Conservation (phyloP, 768 basidiomycete species). For the Tricholoma hemisulphureum region DNA sequence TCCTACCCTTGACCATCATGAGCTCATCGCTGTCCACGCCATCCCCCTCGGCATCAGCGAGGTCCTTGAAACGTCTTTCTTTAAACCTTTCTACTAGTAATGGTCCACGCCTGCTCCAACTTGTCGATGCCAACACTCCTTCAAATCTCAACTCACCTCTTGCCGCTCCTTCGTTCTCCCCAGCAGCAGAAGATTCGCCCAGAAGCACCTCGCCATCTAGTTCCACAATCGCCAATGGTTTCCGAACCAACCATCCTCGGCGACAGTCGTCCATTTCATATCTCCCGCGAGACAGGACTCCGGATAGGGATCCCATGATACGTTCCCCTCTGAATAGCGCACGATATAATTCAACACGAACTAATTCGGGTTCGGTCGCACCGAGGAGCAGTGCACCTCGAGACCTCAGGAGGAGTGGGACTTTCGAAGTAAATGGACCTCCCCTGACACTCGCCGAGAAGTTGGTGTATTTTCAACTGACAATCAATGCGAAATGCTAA, state of each 20-base stretch:
- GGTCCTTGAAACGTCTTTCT: constrained; percentile 29
- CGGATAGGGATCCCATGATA: constrained; percentile 17
- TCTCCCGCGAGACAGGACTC: constrained; percentile 30
- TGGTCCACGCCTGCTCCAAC: constrained; percentile 50
- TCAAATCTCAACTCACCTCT: constrained; percentile 9
- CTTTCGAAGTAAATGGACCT: constrained; percentile 20
- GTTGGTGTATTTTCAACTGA: constrained; percentile 42
- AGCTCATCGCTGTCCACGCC: constrained; percentile 13
- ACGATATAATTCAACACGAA: constrained; percentile 17
- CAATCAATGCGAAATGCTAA: neutral
- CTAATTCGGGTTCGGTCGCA: constrained; percentile 22
- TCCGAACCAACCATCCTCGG: constrained; percentile 27
- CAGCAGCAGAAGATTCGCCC: constrained; percentile 11
- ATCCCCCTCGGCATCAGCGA: constrained; percentile 4
- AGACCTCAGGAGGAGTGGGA: constrained; percentile 31
- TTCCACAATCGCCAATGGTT: constrained; percentile 19
- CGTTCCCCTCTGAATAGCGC: constrained; percentile 12
- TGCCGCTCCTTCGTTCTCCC: constrained; percentile 14
- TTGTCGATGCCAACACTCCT: constrained; percentile 36
- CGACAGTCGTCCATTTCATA: constrained; percentile 60
- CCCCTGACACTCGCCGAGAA: constrained; percentile 70
- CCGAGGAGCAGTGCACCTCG: constrained; percentile 13
- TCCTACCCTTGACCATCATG: constrained; percentile 4
- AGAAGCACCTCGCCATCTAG: constrained; percentile 20
- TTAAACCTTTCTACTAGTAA: constrained; percentile 27